Evolutionary conservation across 208 protist genomes (phyloP).

Genomic region (Leptomonas pyrrhocoris): DNA sequence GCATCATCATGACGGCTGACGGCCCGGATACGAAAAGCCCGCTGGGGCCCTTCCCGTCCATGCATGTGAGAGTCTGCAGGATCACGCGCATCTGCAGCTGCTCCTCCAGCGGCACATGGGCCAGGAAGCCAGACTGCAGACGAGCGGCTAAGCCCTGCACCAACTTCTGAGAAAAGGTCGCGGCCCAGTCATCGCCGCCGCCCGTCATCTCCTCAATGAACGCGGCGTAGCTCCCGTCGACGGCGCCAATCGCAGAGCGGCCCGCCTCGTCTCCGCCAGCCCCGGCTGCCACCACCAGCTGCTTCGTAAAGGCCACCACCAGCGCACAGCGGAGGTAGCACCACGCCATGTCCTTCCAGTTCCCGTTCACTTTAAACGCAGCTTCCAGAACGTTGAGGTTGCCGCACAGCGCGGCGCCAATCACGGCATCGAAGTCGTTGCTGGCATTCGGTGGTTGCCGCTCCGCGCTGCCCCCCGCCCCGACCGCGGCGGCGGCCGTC

Average conservation of each 20-base stretch:
- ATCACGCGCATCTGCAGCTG: constrained; percentile 83
- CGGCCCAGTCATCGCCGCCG: constrained; percentile 60
- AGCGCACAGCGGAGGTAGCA: constrained; percentile 75
- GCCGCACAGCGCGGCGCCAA: constrained; percentile 76
- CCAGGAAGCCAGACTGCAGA: constrained; percentile 49
- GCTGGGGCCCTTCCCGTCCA: constrained; percentile 16
- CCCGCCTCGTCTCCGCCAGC: constrained; percentile 20
- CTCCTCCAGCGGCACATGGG: constrained; percentile 47
- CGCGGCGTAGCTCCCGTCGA: constrained; percentile 32
- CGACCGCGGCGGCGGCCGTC: neutral
- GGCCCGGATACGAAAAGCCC: neutral
- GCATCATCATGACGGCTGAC: too few species aligned
- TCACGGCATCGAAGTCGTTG: constrained; percentile 46
- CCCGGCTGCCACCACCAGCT: constrained; percentile 46
- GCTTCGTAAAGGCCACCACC: constrained; percentile 74
- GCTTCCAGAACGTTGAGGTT: constrained; percentile 67
- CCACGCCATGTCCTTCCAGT: constrained; percentile 77
- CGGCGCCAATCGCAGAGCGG: neutral
- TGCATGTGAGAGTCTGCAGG: constrained; percentile 60
- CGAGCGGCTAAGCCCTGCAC: constrained; percentile 42
- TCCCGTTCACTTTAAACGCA: constrained; percentile 52
- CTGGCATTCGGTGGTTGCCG: neutral
- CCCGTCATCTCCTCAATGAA: constrained; percentile 45
- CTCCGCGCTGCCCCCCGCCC: constrained; percentile 6
- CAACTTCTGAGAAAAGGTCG: constrained; percentile 41